Evolutionary conservation across 1,284 basidiomycete species (phyloP).

Genomic region (Cryptococcus maquisensis): DNA sequence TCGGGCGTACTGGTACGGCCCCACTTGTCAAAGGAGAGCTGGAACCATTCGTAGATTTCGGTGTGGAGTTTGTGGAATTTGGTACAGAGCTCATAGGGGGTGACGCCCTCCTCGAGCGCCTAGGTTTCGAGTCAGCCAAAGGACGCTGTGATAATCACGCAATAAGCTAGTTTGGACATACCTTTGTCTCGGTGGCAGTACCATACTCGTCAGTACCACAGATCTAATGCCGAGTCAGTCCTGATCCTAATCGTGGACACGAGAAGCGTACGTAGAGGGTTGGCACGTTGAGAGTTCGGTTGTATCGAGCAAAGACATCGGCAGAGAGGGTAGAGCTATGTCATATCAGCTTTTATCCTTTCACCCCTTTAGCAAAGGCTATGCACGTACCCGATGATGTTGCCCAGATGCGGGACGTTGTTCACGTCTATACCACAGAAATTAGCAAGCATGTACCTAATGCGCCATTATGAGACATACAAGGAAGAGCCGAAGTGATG

Average conservation of each 20-base stretch:
- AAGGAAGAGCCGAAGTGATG: slow-evolving; percentile 93
- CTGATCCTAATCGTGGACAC: slow-evolving; percentile 44
- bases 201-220: slow-evolving; percentile 99
- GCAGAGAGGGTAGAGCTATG: slow-evolving; percentile 63
- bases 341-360: slow-evolving; percentile 2
- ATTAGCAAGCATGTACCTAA: background rate
- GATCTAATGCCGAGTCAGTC: slow-evolving; percentile 65
- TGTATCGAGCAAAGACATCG: slow-evolving; percentile 90
- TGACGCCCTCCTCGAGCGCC: slow-evolving; percentile 87
- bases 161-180: slow-evolving; percentile 9
- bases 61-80: slow-evolving; percentile 88
- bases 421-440: slow-evolving; percentile 66
- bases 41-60: slow-evolving; percentile 73
- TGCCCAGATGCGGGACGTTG: slow-evolving; percentile 98
- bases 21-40: slow-evolving; percentile 87
- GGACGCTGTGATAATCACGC: background rate
- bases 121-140: slow-evolving; percentile 39
- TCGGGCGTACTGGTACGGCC: slow-evolving; percentile 87
- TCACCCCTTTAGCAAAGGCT: background rate
- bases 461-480: slow-evolving; percentile 28
- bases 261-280: slow-evolving; percentile 43
- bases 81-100: slow-evolving; percentile 83
- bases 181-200: slow-evolving; percentile 88
- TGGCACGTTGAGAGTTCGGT: slow-evolving; percentile 53
- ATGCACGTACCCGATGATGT: slow-evolving; percentile 78